A percentile compares a stretch with the other conserved stretches of the same genome.
These are phyloP conservation scores for Xerocomellus intermedius DNA, from an alignment of 768 basidiomycete genomes.

Conservation along the genomic window DNA sequence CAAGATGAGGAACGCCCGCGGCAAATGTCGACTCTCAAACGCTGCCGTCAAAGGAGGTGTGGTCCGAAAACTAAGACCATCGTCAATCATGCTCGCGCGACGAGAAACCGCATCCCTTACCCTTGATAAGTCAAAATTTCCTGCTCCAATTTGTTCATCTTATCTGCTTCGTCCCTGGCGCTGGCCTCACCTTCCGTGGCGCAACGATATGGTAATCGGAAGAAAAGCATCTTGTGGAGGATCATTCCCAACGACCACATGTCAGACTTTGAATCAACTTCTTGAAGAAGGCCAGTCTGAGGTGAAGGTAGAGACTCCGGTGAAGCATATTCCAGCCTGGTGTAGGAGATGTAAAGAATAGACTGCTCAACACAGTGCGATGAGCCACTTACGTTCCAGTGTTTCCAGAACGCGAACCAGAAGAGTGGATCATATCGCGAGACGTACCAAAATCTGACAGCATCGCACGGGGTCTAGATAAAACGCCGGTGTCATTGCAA, in stretches of 20 bases:
- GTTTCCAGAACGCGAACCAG: slow-evolving; percentile 77
- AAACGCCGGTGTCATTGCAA: neutral
- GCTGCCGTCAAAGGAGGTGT: slow-evolving; percentile 47
- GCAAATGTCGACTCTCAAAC: slow-evolving; percentile 72
- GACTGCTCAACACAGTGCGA: neutral
- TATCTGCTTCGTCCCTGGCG: slow-evolving; percentile 52
- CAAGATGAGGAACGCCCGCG: slow-evolving; percentile 66
- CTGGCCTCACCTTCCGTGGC: slow-evolving; percentile 58
- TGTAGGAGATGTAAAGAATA: neutral
- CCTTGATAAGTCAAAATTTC: slow-evolving; percentile 78
- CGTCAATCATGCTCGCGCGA: slow-evolving; percentile 7
- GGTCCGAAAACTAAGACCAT: slow-evolving; percentile 47
- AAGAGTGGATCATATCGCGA: slow-evolving; percentile 79
- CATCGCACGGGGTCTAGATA: slow-evolving; percentile 82
- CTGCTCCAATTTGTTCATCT: slow-evolving; percentile 65
- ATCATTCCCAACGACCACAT: slow-evolving; percentile 99
- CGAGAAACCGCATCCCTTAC: slow-evolving; percentile 35
- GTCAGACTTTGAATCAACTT: slow-evolving; percentile 85
- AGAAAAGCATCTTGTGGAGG: slow-evolving; percentile 89
- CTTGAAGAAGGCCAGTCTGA: slow-evolving; percentile 59
- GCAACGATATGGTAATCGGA: slow-evolving; percentile 81
- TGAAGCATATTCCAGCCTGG: slow-evolving; percentile 80
- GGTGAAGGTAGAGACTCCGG: slow-evolving; percentile 82
- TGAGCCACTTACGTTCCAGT: slow-evolving; percentile 79
- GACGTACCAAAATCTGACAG: slow-evolving; percentile 95